These are phyloP conservation scores for Aspergillus nanangensis DNA, from an alignment of 495 filamentous ascomycete genomes.

Conservation along the genomic window DNA sequence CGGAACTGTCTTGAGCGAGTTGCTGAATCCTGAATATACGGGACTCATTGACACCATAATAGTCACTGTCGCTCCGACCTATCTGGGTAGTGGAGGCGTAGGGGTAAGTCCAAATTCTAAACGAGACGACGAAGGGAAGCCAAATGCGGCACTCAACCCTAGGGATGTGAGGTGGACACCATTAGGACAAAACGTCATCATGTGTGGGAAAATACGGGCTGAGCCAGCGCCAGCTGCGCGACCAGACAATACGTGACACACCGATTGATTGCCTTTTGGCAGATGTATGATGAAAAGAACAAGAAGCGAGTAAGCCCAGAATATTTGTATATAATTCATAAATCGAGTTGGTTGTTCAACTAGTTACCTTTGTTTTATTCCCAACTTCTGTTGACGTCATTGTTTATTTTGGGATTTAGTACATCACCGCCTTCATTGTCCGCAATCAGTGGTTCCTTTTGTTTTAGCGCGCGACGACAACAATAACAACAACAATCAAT, in stretches of 20 bases:
- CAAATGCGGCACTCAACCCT: conserved; percentile 56
- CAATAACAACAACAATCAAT: too few relatives aligned
- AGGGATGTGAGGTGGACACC: conserved; percentile 66
- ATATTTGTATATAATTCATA: not conserved
- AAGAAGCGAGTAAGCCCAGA: not conserved
- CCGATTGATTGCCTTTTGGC: too few relatives aligned
- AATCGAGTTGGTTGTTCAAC: not conserved
- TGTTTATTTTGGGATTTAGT: too few relatives aligned
- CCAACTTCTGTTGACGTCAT: too few relatives aligned
- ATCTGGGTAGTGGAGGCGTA: conserved; percentile 75
- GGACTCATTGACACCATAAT: conserved; percentile 67
- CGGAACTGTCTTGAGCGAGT: conserved; percentile 68
- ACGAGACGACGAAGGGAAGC: conserved; percentile 41
- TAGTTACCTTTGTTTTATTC: too few relatives aligned
- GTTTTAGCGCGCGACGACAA: too few relatives aligned
- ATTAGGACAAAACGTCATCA: conserved; percentile 70
- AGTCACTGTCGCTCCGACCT: conserved; percentile 80
- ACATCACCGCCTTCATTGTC: too few relatives aligned
- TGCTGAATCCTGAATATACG: conserved; percentile 59
- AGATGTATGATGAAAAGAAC: not conserved
- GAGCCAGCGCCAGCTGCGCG: too few relatives aligned
- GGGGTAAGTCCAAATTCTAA: conserved; percentile 58
- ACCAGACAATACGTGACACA: too few relatives aligned
- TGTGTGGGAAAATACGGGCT: conserved; percentile 59
- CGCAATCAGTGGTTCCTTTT: too few relatives aligned